phyloP scores from a whole-genome alignment of 179 eudicot species.

The Carnegiea gigantea region DNA sequence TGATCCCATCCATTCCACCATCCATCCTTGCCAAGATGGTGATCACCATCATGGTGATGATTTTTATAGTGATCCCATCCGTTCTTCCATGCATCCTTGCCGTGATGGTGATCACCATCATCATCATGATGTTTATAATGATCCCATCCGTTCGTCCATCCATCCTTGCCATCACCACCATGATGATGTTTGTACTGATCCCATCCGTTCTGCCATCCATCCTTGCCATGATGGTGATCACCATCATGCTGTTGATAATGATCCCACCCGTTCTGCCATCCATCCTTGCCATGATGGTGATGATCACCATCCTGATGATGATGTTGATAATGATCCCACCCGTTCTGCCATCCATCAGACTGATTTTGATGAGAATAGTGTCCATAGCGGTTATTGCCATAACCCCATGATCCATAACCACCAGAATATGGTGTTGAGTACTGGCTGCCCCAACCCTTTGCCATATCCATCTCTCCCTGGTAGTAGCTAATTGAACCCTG shows the following conservation, averaged over 20 bases:
- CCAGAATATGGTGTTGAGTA: background rate
- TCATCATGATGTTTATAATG: too few relatives aligned
- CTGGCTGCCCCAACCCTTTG: background rate
- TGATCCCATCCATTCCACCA: too few relatives aligned
- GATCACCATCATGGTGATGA: too few relatives aligned
- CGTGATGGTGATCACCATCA: too few relatives aligned
- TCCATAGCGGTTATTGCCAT: background rate
- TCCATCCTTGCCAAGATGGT: too few relatives aligned
- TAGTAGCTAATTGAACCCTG: background rate
- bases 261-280: background rate
- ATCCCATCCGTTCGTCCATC: too few relatives aligned
- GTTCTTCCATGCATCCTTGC: too few relatives aligned
- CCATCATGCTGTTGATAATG: background rate
- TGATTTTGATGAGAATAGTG: background rate
- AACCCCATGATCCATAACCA: conserved; percentile 8
- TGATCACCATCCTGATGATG: background rate
- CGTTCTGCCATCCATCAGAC: background rate
- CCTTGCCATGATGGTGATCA: background rate
- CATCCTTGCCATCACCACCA: too few relatives aligned
- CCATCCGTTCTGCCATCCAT: background rate
- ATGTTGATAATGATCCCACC: background rate
- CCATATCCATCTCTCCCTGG: background rate
- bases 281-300: background rate
- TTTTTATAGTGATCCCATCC: too few relatives aligned
- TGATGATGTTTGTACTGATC: background rate